Conservation (phyloP, 345 rosid species). For the Barbarea vulgaris region DNA sequence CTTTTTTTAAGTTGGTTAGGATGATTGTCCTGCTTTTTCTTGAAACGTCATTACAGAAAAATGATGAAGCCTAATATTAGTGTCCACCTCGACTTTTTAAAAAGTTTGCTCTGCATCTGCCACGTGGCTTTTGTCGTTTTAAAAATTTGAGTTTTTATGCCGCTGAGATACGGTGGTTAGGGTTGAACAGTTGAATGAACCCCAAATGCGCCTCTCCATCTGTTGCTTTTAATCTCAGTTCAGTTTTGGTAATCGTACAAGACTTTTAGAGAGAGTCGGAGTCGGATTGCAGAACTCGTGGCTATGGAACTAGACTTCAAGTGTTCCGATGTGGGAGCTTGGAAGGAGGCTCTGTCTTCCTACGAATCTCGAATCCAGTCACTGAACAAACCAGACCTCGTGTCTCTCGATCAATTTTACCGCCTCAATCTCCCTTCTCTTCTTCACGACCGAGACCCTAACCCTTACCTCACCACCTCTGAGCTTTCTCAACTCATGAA, state of each 20-base stretch:
- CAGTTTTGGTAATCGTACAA: neutral
- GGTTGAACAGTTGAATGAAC: too few species aligned
- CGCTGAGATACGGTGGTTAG: neutral
- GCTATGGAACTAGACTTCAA: conserved; percentile 49
- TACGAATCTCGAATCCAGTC: conserved; percentile 59
- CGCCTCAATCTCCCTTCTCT: conserved; percentile 63
- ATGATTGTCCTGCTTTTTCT: neutral
- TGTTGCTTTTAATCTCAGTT: neutral
- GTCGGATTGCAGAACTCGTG: neutral
- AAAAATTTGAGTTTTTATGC: neutral
- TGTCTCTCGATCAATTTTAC: conserved; percentile 77
- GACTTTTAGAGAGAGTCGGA: neutral
- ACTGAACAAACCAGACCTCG: conserved; percentile 68
- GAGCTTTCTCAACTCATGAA: conserved; percentile 87
- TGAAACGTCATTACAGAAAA: too few species aligned
- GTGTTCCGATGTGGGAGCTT: conserved; percentile 51
- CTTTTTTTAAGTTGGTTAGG: too few species aligned
- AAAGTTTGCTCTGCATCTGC: neutral
- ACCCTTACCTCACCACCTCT: conserved; percentile 65
- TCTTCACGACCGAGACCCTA: conserved; percentile 71
- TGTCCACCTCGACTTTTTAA: neutral
- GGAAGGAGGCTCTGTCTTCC: conserved; percentile 63
- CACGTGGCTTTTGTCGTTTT: conserved; percentile 1
- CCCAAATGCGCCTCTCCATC: neutral
- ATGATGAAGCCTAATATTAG: too few species aligned